Evolutionary conservation across 1,284 basidiomycete genomes (phyloP), one percentile per base, ranked within the genome.

Genomic region (Porphyrellus sp.): DNA sequence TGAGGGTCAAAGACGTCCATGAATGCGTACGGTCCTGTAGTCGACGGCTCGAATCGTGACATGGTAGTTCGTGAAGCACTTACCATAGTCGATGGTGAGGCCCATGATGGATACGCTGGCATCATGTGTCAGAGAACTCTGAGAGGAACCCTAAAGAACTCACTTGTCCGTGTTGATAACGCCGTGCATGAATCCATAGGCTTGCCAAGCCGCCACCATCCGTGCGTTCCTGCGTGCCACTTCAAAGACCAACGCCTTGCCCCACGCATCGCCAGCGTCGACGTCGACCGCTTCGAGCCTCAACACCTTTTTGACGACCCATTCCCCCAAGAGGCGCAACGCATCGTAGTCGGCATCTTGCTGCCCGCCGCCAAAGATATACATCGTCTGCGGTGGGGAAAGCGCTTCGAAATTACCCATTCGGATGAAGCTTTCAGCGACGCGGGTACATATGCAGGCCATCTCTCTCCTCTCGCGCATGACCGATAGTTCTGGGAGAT

Each of bases 91-190:
- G 57, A 98, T 97, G 0, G 94, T 97, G 50, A 95, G 72, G 1
- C 95, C 95, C 21, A 93, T 74, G 24, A 98, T 77, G 3, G 90
- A 91, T 30, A 95, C 83, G 58, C 86, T 89, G 57, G 13, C 21
- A 24, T 18, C 35, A 24, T n/a, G 53, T 68, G 53, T 68, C 49
- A 63, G 49, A 16, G 39, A 27, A 34, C 24, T n/a, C 20, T 7
- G 2, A 7, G 21, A 12, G 30, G 12, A 43, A 25, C n/a, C 25
- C 28, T 47, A 38, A 35, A 15, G 12, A 34, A 41, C 81, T 49
- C 57, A 89, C 87, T 95, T 95, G 74, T 98, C 95, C 3, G 95
- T 97, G 68, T 98, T 98, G 63, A 98, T 91, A n/a, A 98, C 95
- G 0, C 88, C 89, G 61, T 91, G 87, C 89, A 93, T 93, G 68